A percentile compares a stretch with the other conserved stretches of the same genome.
Evolutionary conservation across 176 grass and related monocot genomes (phyloP).

Genomic region (Avena insularis): DNA sequence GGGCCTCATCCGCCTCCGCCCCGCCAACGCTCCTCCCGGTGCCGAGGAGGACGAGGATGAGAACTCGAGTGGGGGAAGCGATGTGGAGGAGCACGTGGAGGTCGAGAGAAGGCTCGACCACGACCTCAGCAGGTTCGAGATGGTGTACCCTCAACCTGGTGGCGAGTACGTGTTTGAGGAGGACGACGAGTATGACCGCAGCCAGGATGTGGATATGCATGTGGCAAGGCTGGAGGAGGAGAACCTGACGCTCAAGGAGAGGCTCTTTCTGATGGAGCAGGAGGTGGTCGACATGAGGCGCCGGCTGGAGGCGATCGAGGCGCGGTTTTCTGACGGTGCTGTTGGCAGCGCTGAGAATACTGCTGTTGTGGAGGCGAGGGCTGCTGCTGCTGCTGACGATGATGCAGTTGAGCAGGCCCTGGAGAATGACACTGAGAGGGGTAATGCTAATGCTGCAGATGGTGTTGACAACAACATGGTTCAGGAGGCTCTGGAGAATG

Average conservation of each 20-base stretch:
- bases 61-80: slow-evolving; percentile 47
- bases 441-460: background rate
- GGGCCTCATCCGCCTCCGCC: slow-evolving; percentile 85
- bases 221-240: slow-evolving; percentile 84
- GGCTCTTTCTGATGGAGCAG: slow-evolving; percentile 86
- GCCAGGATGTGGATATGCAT: slow-evolving; percentile 34
- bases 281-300: slow-evolving; percentile 81
- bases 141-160: slow-evolving; percentile 66
- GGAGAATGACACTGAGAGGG: slow-evolving; percentile 8
- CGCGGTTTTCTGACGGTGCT: slow-evolving; percentile 13
- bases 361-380: slow-evolving; percentile 33
- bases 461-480: slow-evolving; percentile 15
- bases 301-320: slow-evolving; percentile 55
- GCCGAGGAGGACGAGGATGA: slow-evolving; percentile 34
- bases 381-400: background rate
- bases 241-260: slow-evolving; percentile 83
- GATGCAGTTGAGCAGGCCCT: slow-evolving; percentile 21
- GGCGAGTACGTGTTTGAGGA: slow-evolving; percentile 35
- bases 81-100: slow-evolving; percentile 85
- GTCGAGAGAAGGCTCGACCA: slow-evolving; percentile 90
- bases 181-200: slow-evolving; percentile 55
- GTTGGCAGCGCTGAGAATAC: slow-evolving; percentile 3
- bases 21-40: background rate
- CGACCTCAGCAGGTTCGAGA: slow-evolving; percentile 94
- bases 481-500: slow-evolving; percentile 27